These are phyloP conservation scores for Ascochyta viciae-villosae DNA, from an alignment of 2,329 filamentous ascomycete genomes.

Conservation along the genomic window DNA sequence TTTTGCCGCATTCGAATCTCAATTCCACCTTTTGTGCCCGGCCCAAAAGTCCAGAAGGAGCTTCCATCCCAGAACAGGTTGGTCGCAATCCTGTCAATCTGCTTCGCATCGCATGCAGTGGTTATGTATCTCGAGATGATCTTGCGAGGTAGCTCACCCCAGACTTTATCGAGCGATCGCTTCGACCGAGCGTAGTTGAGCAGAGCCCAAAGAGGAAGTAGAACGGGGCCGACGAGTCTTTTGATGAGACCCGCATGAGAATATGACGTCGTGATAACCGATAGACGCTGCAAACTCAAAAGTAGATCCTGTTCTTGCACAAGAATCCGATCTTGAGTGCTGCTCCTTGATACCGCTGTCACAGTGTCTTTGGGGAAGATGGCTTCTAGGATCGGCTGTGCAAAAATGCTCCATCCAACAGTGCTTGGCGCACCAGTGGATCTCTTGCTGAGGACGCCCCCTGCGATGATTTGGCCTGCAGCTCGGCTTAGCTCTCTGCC, in stretches of 20 bases:
- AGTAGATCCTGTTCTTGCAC: slow-evolving; percentile 59
- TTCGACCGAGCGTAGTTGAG: slow-evolving; percentile 58
- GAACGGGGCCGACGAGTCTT: slow-evolving; percentile 64
- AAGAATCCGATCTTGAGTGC: slow-evolving; percentile 57
- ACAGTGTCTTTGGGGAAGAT: slow-evolving; percentile 55
- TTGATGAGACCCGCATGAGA: slow-evolving; percentile 71
- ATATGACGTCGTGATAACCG: slow-evolving; percentile 66
- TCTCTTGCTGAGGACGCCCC: slow-evolving; percentile 70
- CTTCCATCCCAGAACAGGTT: slow-evolving; percentile 65
- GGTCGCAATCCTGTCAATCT: slow-evolving; percentile 58
- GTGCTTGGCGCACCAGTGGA: slow-evolving; percentile 68
- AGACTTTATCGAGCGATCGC: slow-evolving; percentile 35
- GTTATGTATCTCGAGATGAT: slow-evolving; percentile 59
- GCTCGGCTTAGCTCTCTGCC: slow-evolving; percentile 66
- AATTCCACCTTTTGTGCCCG: slow-evolving; percentile 57
- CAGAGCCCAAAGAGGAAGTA: slow-evolving; percentile 70
- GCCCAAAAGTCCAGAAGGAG: slow-evolving; percentile 62
- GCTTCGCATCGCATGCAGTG: slow-evolving; percentile 61
- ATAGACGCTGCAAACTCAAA: slow-evolving; percentile 62
- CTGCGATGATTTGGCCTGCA: slow-evolving; percentile 68
- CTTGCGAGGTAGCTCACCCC: slow-evolving; percentile 29
- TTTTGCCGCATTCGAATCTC: slow-evolving; percentile 62
- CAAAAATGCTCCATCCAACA: slow-evolving; percentile 68
- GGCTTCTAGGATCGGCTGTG: slow-evolving; percentile 62
- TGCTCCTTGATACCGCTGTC: slow-evolving; percentile 50